Evolutionary conservation across 106 monocot genomes (phyloP).

Genomic region (Dendrobium chrysotoxum): DNA sequence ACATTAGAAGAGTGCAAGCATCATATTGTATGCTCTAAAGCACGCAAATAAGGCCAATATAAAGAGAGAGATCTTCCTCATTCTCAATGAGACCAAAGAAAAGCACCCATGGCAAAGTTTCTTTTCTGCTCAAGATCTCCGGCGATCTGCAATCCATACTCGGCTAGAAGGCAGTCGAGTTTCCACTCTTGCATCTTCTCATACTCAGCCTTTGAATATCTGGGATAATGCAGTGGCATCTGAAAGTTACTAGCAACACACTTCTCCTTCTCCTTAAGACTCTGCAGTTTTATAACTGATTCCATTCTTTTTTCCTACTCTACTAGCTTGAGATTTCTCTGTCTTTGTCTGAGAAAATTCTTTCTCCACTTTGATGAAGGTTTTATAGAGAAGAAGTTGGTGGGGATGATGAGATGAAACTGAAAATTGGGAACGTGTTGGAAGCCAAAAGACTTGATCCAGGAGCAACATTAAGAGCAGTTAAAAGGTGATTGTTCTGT

Average conservation of each 20-base stretch:
- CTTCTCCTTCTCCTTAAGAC: neutral
- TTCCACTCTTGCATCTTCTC: constrained; percentile 28
- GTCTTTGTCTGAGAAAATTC: too few relatives aligned
- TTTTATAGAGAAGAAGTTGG: too few relatives aligned
- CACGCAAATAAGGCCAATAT: too few relatives aligned
- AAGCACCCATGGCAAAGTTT: constrained; percentile 29
- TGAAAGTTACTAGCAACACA: neutral
- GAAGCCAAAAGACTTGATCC: too few relatives aligned
- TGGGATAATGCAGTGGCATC: constrained; percentile 21
- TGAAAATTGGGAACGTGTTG: too few relatives aligned
- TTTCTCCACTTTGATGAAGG: too few relatives aligned
- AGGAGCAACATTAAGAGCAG: too few relatives aligned
- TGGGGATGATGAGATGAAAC: too few relatives aligned
- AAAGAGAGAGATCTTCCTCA: too few relatives aligned
- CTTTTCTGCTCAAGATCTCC: constrained; percentile 22
- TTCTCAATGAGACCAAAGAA: constrained; percentile 15
- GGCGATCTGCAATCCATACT: constrained; percentile 27
- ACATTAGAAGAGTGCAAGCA: too few relatives aligned
- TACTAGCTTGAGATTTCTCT: neutral
- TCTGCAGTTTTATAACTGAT: neutral
- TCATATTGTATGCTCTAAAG: too few relatives aligned
- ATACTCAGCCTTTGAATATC: constrained; percentile 17
- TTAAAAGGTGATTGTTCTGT: too few relatives aligned
- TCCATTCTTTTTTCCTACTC: neutral
- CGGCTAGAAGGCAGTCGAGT: constrained; percentile 16